Base-by-base conservation (phyloP, 768 basidiomycete genomes). In the Suillus tomentosus region DNA sequence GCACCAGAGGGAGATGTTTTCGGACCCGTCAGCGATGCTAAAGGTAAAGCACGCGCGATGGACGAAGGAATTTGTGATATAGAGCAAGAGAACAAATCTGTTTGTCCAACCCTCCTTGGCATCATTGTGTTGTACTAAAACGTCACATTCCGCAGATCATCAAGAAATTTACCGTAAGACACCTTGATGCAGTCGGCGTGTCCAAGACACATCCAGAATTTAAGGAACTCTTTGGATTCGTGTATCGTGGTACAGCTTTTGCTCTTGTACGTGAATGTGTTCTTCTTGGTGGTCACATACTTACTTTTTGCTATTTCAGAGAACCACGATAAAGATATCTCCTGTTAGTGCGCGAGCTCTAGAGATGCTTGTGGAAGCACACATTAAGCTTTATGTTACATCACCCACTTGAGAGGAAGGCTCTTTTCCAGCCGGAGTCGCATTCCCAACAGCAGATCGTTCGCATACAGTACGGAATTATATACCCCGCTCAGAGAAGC, bases 81-180 rank as follows among this genome's bases (percentile, higher is more conserved):
- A 48, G 88, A 90, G 76, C 83, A 79, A 68, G 77, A 80, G 6
- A 91, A 90, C 70, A 90, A 87, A 73, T 81, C 80, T 65, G 89
- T 90, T 66, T 69, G 81, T 74, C 17, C 15, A 31, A 53, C 22
- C 22, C 24, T n/a, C 19, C 19, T 22, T 27, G 8, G 8, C 3
- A 13, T 60, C 13, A n/a, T 13, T 54, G 8, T 13, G 27, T 34
- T 14, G 31, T 3, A 3, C 37, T 57, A 17, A 31, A 34, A 42
- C 5, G 3, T 36, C 8, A 43, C 19, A 24, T 31, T 15, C 24
- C 9, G 19, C 60, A 81, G 83, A 71, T 76, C 48, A 67, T 84
- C 31, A 83, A 83, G 72, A 77, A 74, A 60, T 67, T 76, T 27
- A 73, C 79, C 9, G 77, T 77, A 10, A 74, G 69, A 10, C 72